A percentile compares a stretch with the other conserved stretches of the same genome.
Evolutionary conservation across 768 basidiomycete species (phyloP).

Genomic region (Leccinum imitatum): DNA sequence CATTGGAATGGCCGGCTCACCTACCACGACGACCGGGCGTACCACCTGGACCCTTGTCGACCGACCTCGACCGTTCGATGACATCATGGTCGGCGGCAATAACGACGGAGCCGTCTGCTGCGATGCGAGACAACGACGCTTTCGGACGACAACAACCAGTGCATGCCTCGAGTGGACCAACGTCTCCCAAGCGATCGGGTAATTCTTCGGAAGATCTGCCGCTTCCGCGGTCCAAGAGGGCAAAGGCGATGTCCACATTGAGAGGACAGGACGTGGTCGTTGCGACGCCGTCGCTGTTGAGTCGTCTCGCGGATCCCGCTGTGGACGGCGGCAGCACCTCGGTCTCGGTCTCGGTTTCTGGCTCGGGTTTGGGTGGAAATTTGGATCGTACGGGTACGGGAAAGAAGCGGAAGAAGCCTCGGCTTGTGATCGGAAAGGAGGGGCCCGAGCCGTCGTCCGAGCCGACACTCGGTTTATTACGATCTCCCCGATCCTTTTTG

Average conservation of each 20-base stretch:
- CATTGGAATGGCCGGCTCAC: slow-evolving; percentile 26
- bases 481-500: no score
- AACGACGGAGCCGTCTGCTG: slow-evolving; percentile 9
- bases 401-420: slow-evolving; percentile 20
- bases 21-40: slow-evolving; percentile 25
- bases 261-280: slow-evolving; percentile 25
- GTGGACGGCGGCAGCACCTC: slow-evolving; percentile 10
- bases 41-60: slow-evolving; percentile 13
- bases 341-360: not conserved
- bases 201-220: slow-evolving; percentile 32
- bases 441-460: slow-evolving; percentile 24
- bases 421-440: not conserved
- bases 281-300: slow-evolving; percentile 41
- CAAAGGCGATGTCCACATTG: slow-evolving; percentile 16
- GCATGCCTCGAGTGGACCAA: slow-evolving; percentile 6
- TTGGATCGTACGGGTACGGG: slow-evolving; percentile 19
- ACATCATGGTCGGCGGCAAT: slow-evolving; percentile 8
- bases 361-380: slow-evolving; percentile 10
- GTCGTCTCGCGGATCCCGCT: slow-evolving; percentile 36
- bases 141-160: not conserved
- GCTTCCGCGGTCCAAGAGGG: slow-evolving; percentile 38
- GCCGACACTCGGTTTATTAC: slow-evolving; percentile 1
- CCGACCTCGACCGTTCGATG: slow-evolving; percentile 16
- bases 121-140: slow-evolving; percentile 16
- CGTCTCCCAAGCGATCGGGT: slow-evolving; percentile 27